Evolutionary conservation across 441 rosid species (phyloP).

Genomic region (Sinapis alba): DNA sequence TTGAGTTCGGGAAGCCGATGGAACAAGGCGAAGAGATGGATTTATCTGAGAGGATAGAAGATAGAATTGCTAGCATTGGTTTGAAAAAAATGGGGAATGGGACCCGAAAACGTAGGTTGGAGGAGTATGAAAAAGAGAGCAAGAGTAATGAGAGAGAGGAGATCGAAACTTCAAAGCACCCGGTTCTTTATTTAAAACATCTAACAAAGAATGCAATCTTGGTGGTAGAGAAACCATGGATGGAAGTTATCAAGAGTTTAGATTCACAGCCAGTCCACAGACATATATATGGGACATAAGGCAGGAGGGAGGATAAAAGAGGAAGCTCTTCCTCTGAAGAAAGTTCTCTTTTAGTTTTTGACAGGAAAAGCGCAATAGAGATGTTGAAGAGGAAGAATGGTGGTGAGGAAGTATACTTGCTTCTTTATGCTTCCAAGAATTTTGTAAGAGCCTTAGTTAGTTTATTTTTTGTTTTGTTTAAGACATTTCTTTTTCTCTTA

Average conservation of each 20-base stretch:
- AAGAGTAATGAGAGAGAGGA: conserved; percentile 60
- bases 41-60: conserved; percentile 49
- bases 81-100: conserved; percentile 26
- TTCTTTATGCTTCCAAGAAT: conserved; percentile 6
- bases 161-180: conserved; percentile 71
- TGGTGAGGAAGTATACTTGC: not conserved
- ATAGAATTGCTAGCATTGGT: conserved; percentile 45
- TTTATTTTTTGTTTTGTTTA: not conserved
- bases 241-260: conserved; percentile 71
- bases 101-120: conserved; percentile 51
- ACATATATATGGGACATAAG: conserved; percentile 85
- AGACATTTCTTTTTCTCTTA: not conserved
- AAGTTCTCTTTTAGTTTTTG: not conserved
- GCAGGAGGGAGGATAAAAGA: not conserved
- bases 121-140: conserved; percentile 50
- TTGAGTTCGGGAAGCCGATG: conserved; percentile 75
- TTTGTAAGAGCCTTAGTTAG: conserved; percentile 14
- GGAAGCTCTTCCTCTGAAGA: conserved; percentile 5
- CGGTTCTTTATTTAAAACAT: conserved; percentile 79
- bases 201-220: conserved; percentile 75
- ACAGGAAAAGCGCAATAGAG: not conserved
- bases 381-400: not conserved
- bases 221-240: conserved; percentile 95
- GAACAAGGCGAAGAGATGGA: conserved; percentile 61
- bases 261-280: conserved; percentile 89